Conservation (phyloP, 164 flowering plant species). For the Kingdonia uniflora region DNA sequence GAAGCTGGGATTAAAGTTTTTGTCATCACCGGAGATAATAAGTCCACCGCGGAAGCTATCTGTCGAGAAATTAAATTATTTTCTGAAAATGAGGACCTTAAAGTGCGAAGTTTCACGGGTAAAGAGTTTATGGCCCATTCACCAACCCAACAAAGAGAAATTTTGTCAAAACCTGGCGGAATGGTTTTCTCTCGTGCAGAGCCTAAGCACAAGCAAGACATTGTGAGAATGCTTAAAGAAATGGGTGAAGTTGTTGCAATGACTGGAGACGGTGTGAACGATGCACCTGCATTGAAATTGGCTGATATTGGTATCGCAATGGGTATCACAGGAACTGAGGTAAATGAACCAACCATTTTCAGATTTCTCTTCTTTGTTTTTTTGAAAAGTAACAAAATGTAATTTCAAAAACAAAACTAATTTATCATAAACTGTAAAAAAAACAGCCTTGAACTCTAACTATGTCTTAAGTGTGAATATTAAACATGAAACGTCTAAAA, state of each 20-base stretch:
- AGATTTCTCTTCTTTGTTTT: too few relatives aligned
- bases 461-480: too few relatives aligned
- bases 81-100: slow-evolving; percentile 39
- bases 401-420: too few relatives aligned
- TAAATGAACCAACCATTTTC: too few relatives aligned
- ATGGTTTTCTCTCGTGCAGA: slow-evolving; percentile 81
- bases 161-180: slow-evolving; percentile 62
- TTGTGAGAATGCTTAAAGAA: slow-evolving; percentile 82
- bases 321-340: slow-evolving; percentile 98
- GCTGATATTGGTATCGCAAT: slow-evolving; percentile 92
- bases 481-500: too few relatives aligned
- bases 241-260: slow-evolving; percentile 90
- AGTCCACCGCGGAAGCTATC: slow-evolving; percentile 84
- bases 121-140: slow-evolving; percentile 72
- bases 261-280: slow-evolving; percentile 99
- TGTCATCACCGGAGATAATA: slow-evolving; percentile 94
- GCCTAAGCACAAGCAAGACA: slow-evolving; percentile 92
- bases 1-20: slow-evolving; percentile 82
- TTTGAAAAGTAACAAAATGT: too few relatives aligned
- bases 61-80: slow-evolving; percentile 70
- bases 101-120: slow-evolving; percentile 58
- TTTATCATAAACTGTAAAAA: too few relatives aligned
- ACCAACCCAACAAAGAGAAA: slow-evolving; percentile 35
- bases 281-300: slow-evolving; percentile 90
- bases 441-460: too few relatives aligned